Base-by-base conservation (phyloP, 2,329 filamentous ascomycete species). In the Sporothrix inflata region DNA sequence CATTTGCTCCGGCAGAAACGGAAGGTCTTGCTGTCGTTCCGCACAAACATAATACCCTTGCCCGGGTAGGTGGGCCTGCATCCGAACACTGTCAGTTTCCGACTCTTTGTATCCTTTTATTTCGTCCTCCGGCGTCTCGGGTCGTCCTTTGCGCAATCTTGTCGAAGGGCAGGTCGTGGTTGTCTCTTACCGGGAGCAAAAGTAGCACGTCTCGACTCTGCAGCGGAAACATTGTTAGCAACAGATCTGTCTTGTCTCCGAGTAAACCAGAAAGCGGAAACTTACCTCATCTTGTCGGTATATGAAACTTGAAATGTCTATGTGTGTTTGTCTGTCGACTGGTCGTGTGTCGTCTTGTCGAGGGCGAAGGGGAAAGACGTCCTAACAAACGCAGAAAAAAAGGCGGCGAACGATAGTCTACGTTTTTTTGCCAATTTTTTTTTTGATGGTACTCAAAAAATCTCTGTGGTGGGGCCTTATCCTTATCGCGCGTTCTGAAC, bases 201-300 rank as follows among this genome's bases (percentile, higher is more conserved):
- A 92, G 79, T 91, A 90, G 81, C 90, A 92, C 65, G 87, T 90
- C 81, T 91, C 89, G 78, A 88, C 85, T 80, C 85, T 86, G 73
- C 16, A 49, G 1, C 8, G 21, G 16, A 24, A 24, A 19, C 12
- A 69, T 27, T 1, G 38, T 45, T 40, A n/a, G 19, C 5, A 70
- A n/a, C 27, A 40, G 55, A 4, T 27, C 51, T 24, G 12, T 19
- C 11, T 47, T 40, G 30, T 30, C n/a, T 12, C 2, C 4, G n/a
- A 19, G 38, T 3, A 6, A 38, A 57, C 1, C 16, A 12, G 4
- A n/a, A 21, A 24, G 47, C 11, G 11, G n/a, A 53, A 49, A 4
- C 65, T 11, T 51, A 53, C 65, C 65, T 67, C 65, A 67, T 67
- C 45, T 67, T 67, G 45, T 19, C 65, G 27, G 24, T 67, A 19